Evolutionary conservation across 73 alveolate genomes (phyloP), one percentile per base, ranked within the genome.

Genomic region (Breviolum minutum): DNA sequence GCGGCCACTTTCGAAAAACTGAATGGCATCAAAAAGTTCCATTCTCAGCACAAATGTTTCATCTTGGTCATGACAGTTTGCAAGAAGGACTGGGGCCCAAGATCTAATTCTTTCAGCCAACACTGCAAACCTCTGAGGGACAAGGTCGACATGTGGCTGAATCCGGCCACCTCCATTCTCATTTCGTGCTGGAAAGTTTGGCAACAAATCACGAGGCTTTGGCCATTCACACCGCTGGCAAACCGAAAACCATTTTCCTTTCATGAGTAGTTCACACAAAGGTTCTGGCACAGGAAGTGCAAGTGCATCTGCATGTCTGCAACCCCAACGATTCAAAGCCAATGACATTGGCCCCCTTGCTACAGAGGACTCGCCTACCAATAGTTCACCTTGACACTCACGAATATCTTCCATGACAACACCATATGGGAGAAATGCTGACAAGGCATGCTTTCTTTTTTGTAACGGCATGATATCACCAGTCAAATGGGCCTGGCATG

Each of bases 91-190:
- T 54, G 66, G 71, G 29, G 71, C 66, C 70, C 66, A 63, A 82
- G 73, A 40, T 17, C 74, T 82, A 14, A 82, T 19, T 17, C 48
- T 20, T 11, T 20, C 73, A 14, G 92, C 92, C 71, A 82, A 20
- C 73, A n/a, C 63, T 11, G 63, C 92, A 48, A 60, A 82, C 73
- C 48, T 20, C 17, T 82, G 74, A 30, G 30, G 29, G 29, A 16
- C 24, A 32, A 19, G 12, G 29, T 63, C 27, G 30, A 13, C 26
- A 60, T 62, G 63, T 16, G 94, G 60, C 9, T 22, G 22, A 54
- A n/a, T n/a, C n/a, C n/a, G 79, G 24, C 94, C 63, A 60, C 94
- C 94, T 85, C 80, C 63, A 27, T n/a, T n/a, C n/a, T n/a, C n/a
- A n/a, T n/a, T n/a, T n/a, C n/a, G n/a, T n/a, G n/a, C n/a, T n/a